phyloP scores from a whole-genome alignment of 371 early-diverging fungal genomes.

The Mucor velutinosus region DNA sequence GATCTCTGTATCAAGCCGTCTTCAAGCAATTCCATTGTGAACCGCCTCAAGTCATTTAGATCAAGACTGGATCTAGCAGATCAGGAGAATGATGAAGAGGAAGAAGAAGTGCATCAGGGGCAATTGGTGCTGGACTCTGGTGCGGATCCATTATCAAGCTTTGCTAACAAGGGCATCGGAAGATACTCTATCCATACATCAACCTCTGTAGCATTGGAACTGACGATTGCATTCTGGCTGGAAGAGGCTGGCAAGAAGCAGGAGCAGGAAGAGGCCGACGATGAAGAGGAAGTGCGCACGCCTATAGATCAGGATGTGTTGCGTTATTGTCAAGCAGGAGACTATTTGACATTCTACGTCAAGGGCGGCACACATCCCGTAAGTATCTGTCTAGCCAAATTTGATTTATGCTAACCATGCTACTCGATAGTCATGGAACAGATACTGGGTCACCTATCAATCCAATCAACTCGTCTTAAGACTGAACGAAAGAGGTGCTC shows the following conservation, averaged over 20 bases:
- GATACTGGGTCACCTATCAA: slow-evolving; percentile 22
- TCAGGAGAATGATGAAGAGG: background rate
- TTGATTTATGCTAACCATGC: background rate
- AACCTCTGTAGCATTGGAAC: slow-evolving; percentile 7
- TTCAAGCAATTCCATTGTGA: background rate
- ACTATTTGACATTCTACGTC: slow-evolving; percentile 40
- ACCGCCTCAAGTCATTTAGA: background rate
- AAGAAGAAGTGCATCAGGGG: background rate
- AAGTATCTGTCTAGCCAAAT: slow-evolving; percentile 8
- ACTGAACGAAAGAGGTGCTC: slow-evolving; percentile 19
- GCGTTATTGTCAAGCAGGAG: slow-evolving; percentile 26
- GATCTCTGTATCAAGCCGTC: slow-evolving; percentile 7
- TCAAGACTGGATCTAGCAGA: background rate
- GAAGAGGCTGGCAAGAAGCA: slow-evolving; percentile 5
- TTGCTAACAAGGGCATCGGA: slow-evolving; percentile 25
- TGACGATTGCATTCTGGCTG: slow-evolving; percentile 19
- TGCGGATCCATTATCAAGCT: slow-evolving; percentile 10
- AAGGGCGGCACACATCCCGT: slow-evolving; percentile 31
- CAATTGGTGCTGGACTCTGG: slow-evolving; percentile 20
- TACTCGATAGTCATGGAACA: slow-evolving; percentile 10
- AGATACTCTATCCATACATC: slow-evolving; percentile 19
- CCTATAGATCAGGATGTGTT: slow-evolving; percentile 18
- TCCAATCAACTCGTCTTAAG: slow-evolving; percentile 10
- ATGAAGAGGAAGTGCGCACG: background rate
- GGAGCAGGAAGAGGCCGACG: background rate